Evolutionary conservation across 495 filamentous ascomycete species (phyloP).

Genomic region (Penicillium atrosanguineum): DNA sequence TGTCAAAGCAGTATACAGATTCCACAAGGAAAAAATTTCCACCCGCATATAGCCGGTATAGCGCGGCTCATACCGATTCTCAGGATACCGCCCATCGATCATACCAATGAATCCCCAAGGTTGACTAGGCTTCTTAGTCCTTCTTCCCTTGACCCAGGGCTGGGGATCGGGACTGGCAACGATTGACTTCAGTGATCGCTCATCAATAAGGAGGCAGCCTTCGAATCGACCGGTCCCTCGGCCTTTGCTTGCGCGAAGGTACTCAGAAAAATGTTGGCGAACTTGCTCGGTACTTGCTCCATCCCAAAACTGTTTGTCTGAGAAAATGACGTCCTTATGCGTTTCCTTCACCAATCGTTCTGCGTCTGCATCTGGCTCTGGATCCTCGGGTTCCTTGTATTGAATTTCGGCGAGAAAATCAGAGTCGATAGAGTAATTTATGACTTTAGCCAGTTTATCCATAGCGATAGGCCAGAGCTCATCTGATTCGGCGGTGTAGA

Average conservation of each 20-base stretch:
- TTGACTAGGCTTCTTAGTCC: too few relatives aligned
- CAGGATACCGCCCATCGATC: too few relatives aligned
- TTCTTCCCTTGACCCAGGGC: neutral
- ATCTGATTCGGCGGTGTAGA: conserved; percentile 4
- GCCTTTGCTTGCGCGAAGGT: neutral
- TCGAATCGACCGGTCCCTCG: too few relatives aligned
- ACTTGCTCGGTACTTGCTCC: neutral
- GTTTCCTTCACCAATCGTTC: conserved; percentile 1
- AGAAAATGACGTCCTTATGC: conserved; percentile 7
- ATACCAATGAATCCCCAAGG: too few relatives aligned
- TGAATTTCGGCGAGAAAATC: too few relatives aligned
- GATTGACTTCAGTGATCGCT: conserved; percentile 1
- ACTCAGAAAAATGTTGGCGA: conserved; percentile 1
- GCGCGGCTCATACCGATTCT: too few relatives aligned
- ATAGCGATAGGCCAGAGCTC: conserved; percentile 1
- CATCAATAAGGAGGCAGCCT: neutral
- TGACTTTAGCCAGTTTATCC: neutral
- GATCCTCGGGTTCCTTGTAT: too few relatives aligned
- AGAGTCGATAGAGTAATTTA: too few relatives aligned
- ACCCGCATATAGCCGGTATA: too few relatives aligned
- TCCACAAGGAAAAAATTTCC: too few relatives aligned
- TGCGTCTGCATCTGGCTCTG: neutral
- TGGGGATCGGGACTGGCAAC: neutral
- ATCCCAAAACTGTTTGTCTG: neutral
- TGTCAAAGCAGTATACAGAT: too few relatives aligned